Base-by-base conservation (phyloP, 2,329 filamentous ascomycete species). In the Alternaria tenuissima region DNA sequence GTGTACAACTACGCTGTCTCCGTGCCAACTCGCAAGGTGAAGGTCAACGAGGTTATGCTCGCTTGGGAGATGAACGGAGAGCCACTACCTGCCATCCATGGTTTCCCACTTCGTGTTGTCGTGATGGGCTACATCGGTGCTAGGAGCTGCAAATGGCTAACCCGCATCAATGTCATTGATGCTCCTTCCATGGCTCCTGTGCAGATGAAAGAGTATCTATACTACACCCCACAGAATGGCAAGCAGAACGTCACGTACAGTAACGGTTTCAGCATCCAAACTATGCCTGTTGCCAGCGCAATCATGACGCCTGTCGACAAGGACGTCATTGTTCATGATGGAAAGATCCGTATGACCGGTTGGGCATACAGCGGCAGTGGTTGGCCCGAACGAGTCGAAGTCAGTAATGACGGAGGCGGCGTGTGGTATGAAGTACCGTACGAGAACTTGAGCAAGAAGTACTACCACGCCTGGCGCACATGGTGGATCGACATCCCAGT, bases 51-150 rank as follows among this genome's bases (percentile, higher is more conserved):
- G 68, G 89, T 91, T 0, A 80, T 91, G 51, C 81, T 91, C 0
- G 87, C 86, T 0, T 91, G 88, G 88, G 87, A 90, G 68, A 91
- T 91, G 89, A 91, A 91, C 64, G 88, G 86, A 5, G 80, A 89
- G 61, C 82, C 82, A 0, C 79, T 91, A 0, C 89, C 89, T 0
- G 82, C 81, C 11, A 90, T 91, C 59, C 89, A 91, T 61, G 89
- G 89, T 0, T 88, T 82, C 24, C 89, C 89, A 0, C 77, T 91
- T 0, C 83, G 89, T 5, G 81, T 84, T 0, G 82, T 91, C 0
- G 88, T 90, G 0, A 81, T 88, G 65, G 88, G 88, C 0, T 90
- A 90, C 64, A 90, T 91, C 58, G 89, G 89, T 1, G 89, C 88
- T 0, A 75, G 87, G 16, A 86, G 83, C 61, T 83, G 84, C 61